Base-by-base conservation (phyloP, 352 stramenopile species). In the Thraustochytrium sp. region DNA sequence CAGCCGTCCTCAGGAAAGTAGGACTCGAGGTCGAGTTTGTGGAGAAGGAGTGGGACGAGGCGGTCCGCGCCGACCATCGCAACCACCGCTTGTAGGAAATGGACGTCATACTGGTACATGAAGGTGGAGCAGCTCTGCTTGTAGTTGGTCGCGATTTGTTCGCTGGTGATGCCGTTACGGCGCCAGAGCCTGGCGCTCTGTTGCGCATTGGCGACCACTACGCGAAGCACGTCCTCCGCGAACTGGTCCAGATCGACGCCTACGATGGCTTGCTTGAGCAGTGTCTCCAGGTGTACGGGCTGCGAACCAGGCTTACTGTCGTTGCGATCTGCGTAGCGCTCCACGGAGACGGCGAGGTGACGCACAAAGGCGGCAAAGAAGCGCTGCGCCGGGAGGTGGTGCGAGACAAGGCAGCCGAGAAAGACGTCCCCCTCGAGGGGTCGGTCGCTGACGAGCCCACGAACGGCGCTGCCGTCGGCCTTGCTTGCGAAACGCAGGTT, bases 301-400 rank as follows among this genome's bases (percentile, higher is more conserved):
- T n/a, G 5, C 9, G 1, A 11, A 38, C 2, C 42, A 36, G 11
- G 16, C 23, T 23, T 64, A 44, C 16, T 40, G 34, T 9, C 23
- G n/a, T 37, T 13, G 9, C 48, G 48, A 1, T 42, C 63, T 31
- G 44, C 23, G n/a, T 37, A 26, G 9, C 48, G 48, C 29, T 42
- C 63, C 31, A 87, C 36, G 23, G 40, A 1, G 76, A 55, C 38
- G 38, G 23, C 23, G 36, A 86, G 56, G 11, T 44, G 16, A 56
- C 26, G 88, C 0, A 95, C 62, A 49, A 94, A 93, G 59, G 87
- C 91, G 1, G 89, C 90, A 8, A 96, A 83, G 53, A 95, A 88
- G 44, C 92, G 91, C 68, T 97, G 92, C 29, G 97, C 86, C 23
- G 93, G 92, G 53, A 96, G 90, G 85, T 97, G 93, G 40, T 96